phyloP scores from a whole-genome alignment of 1,284 basidiomycete species.

The Naganishia cerealis region DNA sequence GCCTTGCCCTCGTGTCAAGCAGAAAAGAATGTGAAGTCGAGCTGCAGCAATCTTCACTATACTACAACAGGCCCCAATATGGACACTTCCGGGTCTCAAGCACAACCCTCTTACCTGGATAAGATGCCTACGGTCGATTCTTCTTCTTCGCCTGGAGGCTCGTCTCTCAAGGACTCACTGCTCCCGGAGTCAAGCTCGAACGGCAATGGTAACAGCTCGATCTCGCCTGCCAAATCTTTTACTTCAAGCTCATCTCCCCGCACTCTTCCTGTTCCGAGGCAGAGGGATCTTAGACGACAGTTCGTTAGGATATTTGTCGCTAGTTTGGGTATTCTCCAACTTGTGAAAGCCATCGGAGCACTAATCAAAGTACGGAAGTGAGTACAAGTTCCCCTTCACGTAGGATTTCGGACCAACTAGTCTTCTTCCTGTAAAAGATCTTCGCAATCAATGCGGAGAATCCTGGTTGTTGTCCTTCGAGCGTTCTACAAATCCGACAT shows the following conservation, averaged over 20 bases:
- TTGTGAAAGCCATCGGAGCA: slow-evolving; percentile 10
- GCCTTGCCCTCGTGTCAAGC: background rate
- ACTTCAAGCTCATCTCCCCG: background rate
- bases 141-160: background rate
- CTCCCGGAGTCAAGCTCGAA: background rate
- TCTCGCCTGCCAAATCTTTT: background rate
- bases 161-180: background rate
- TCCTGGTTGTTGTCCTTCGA: background rate
- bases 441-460: background rate
- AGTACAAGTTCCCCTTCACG: background rate
- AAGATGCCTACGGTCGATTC: background rate
- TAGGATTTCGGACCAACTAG: background rate
- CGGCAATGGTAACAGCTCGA: background rate
- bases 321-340: background rate
- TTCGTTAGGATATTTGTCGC: background rate
- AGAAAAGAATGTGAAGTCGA: background rate
- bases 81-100: background rate
- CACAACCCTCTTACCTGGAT: slow-evolving; percentile 9
- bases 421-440: background rate
- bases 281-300: background rate
- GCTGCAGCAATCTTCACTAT: background rate
- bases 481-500: slow-evolving; percentile 1
- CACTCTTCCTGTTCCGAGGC: background rate
- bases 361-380: slow-evolving; percentile 5
- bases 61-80: background rate